Evolutionary conservation across 2,329 filamentous ascomycete genomes (phyloP).

Genomic region (Arthrinium puccinioides): DNA sequence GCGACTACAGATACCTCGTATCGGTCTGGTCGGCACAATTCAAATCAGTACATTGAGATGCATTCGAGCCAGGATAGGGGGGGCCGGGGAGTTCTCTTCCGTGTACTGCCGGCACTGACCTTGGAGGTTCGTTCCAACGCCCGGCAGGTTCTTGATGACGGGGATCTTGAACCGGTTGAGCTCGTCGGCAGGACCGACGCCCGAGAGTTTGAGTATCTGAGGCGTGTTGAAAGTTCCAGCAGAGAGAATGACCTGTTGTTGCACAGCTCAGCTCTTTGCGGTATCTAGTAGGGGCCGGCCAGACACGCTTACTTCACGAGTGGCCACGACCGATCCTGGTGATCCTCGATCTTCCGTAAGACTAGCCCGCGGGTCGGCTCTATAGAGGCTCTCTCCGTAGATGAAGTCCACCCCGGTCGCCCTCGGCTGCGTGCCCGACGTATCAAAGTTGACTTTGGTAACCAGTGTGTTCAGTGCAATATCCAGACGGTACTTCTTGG

Average conservation of each 20-base stretch:
- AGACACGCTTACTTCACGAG: not conserved
- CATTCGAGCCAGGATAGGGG: too few relatives aligned
- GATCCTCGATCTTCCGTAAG: constrained; percentile 12
- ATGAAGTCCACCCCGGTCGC: constrained; percentile 34
- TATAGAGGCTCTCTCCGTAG: constrained; percentile 31
- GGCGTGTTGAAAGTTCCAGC: constrained; percentile 40
- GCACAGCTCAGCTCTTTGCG: constrained; percentile 14
- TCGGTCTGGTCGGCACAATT: too few relatives aligned
- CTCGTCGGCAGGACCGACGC: constrained; percentile 33
- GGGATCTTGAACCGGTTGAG: constrained; percentile 36
- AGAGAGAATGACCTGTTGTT: constrained; percentile 38
- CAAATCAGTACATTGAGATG: too few relatives aligned
- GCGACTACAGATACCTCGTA: constrained; percentile 37
- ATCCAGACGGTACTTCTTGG: constrained; percentile 30
- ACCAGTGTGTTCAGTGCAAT: constrained; percentile 28
- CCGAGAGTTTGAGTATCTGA: constrained; percentile 37
- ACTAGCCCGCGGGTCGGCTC: constrained; percentile 29
- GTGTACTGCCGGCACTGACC: too few relatives aligned
- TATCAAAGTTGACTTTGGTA: constrained; percentile 31
- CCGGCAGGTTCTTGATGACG: constrained; percentile 49
- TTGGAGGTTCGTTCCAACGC: constrained; percentile 55
- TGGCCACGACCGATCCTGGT: not conserved
- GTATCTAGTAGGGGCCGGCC: constrained; percentile 12
- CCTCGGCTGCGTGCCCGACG: constrained; percentile 18
- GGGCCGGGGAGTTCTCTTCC: fast-evolving